Percentiles rank a stretch among this genome's conserved stretches.
Evolutionary conservation across 2,329 filamentous ascomycete genomes (phyloP).

Genomic region (Tolypocladium endophyticum): DNA sequence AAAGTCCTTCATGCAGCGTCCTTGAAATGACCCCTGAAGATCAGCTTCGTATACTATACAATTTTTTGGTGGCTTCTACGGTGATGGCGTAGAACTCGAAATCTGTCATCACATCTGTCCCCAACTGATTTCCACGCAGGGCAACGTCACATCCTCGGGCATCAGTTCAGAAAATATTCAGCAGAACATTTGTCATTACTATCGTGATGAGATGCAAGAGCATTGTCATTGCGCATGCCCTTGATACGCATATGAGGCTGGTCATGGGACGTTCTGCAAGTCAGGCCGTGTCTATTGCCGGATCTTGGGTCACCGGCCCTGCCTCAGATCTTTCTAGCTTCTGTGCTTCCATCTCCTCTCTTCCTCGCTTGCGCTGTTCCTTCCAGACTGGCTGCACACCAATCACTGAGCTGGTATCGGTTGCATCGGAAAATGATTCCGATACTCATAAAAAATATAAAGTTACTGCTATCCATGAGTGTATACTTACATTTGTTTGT

Average conservation of each 20-base stretch:
- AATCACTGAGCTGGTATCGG: neutral
- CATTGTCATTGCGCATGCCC: neutral
- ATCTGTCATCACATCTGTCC: neutral
- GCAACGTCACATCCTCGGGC: conserved; percentile 33
- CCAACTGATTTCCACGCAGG: conserved; percentile 11
- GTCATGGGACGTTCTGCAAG: neutral
- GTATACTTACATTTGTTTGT: neutral
- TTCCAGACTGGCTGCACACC: neutral
- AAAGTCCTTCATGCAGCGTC: too few species aligned
- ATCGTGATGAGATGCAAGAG: neutral
- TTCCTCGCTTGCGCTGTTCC: neutral
- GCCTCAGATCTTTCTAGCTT: neutral
- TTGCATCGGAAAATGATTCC: neutral
- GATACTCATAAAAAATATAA: too few species aligned
- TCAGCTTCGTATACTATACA: too few species aligned
- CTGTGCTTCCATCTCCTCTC: neutral
- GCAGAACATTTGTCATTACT: neutral
- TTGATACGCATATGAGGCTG: neutral
- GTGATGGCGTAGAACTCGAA: conserved; percentile 15
- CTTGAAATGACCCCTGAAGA: too few species aligned
- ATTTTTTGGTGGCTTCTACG: conserved; percentile 24
- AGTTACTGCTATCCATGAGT: too few species aligned
- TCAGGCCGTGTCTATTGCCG: neutral
- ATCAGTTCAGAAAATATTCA: conserved; percentile 20
- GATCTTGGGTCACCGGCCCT: neutral